phyloP scores from a whole-genome alignment of 2,329 filamentous ascomycete species.

The Graphilbum fragrans region DNA sequence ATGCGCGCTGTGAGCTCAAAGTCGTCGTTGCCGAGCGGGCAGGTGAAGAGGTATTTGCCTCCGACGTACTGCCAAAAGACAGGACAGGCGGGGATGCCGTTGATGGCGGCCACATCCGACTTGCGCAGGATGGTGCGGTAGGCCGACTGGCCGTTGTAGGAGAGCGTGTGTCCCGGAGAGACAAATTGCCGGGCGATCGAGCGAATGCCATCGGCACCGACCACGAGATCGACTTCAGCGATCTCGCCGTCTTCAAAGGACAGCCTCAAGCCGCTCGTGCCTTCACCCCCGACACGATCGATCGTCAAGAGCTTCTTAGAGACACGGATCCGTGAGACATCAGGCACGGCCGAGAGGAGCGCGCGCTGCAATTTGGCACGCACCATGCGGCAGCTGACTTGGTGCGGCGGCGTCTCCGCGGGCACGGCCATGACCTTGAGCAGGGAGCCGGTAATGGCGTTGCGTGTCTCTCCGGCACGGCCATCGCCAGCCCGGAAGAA shows the following conservation, averaged over 20 bases:
- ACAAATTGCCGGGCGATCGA: conserved; percentile 21
- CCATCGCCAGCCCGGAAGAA: conserved; percentile 16
- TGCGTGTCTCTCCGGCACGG: conserved; percentile 16
- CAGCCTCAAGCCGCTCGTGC: conserved; percentile 19
- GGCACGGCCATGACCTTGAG: conserved; percentile 12
- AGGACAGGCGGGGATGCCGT: conserved; percentile 16
- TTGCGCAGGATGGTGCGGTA: conserved; percentile 20
- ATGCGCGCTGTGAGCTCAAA: conserved; percentile 20
- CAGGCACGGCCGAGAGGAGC: conserved; percentile 29
- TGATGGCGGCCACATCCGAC: conserved; percentile 13
- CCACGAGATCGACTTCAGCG: conserved; percentile 30
- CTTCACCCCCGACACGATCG: conserved; percentile 5
- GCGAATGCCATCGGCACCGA: conserved; percentile 40
- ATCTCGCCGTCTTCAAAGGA: conserved; percentile 29
- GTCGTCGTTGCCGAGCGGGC: conserved; percentile 19
- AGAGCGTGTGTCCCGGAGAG: conserved; percentile 28
- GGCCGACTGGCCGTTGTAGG: conserved; percentile 26
- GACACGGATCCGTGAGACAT: conserved; percentile 27
- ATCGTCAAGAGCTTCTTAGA: conserved; percentile 29
- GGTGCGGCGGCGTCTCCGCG: conserved; percentile 13
- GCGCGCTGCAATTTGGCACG: conserved; percentile 33
- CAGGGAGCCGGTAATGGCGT: conserved; percentile 19
- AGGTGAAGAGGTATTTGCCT: conserved; percentile 20
- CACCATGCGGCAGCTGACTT: conserved; percentile 16
- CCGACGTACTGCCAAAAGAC: conserved; percentile 20